Percentiles rank a stretch among this genome's conserved stretches.
Conservation (phyloP, 495 filamentous ascomycete genomes). For the Pseudomonodictys pantanalensis region DNA sequence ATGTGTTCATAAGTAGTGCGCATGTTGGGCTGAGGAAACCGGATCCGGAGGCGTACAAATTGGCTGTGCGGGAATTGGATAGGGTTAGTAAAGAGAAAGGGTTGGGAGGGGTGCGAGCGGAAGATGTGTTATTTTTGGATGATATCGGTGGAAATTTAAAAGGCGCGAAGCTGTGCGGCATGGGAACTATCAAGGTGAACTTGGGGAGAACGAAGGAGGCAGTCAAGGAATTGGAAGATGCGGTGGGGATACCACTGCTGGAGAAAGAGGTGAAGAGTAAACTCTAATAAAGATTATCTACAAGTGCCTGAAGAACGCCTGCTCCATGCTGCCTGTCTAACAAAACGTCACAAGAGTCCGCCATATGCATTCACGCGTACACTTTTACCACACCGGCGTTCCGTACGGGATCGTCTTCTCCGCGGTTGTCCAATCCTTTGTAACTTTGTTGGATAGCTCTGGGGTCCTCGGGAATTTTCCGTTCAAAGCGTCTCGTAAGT, state of each 20-base stretch:
- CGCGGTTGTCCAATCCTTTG: no score
- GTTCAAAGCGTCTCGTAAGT: no score
- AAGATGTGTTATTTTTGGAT: slow-evolving; percentile 84
- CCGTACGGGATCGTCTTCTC: no score
- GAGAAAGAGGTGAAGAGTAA: slow-evolving; percentile 3
- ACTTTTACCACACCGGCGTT: no score
- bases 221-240: slow-evolving; percentile 62
- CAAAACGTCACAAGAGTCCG: no score
- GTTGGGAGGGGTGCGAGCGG: slow-evolving; percentile 50
- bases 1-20: slow-evolving; percentile 78
- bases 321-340: no score
- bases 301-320: no score
- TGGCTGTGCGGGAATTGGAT: slow-evolving; percentile 64
- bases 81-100: slow-evolving; percentile 55
- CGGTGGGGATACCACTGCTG: slow-evolving; percentile 53
- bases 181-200: slow-evolving; percentile 78
- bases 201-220: slow-evolving; percentile 77
- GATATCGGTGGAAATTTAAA: slow-evolving; percentile 95
- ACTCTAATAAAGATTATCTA: no score
- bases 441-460: no score
- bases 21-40: slow-evolving; percentile 89
- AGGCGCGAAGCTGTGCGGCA: slow-evolving; percentile 68
- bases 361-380: no score
- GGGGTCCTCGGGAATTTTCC: no score
- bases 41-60: slow-evolving; percentile 73